These are phyloP conservation scores for Phytophthora sp. DNA, from an alignment of 352 stramenopile genomes.

Conservation along the genomic window DNA sequence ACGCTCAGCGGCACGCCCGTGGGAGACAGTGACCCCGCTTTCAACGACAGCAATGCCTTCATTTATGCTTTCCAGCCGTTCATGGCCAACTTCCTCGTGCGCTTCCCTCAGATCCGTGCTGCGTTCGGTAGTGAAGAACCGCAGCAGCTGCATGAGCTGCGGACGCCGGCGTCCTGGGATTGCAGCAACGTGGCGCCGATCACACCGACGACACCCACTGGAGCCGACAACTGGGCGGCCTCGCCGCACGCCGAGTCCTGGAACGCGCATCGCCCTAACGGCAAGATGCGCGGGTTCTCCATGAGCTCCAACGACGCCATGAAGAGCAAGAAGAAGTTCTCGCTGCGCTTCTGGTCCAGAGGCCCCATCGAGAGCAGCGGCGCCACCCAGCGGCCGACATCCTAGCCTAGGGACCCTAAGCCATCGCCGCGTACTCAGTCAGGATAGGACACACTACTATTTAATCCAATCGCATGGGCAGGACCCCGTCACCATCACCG, in stretches of 20 bases:
- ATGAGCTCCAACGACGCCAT: constrained; percentile 55
- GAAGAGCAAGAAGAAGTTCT: constrained; percentile 77
- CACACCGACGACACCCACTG: constrained; percentile 36
- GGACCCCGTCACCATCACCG: constrained; percentile 8
- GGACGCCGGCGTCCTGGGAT: constrained; percentile 32
- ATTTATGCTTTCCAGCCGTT: constrained; percentile 68
- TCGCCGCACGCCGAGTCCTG: constrained; percentile 34
- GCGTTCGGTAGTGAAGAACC: constrained; percentile 34
- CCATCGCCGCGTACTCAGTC: constrained; percentile 1
- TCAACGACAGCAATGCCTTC: constrained; percentile 62
- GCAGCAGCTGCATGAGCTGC: constrained; percentile 27
- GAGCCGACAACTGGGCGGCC: constrained; percentile 32
- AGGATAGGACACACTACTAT: constrained; percentile 41
- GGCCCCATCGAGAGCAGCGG: constrained; percentile 14
- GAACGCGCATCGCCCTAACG: constrained; percentile 42
- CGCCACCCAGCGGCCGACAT: constrained; percentile 24
- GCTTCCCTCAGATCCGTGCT: constrained; percentile 62
- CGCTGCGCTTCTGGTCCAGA: constrained; percentile 67
- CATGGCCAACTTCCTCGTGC: constrained; percentile 63
- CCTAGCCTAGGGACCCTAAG: no score
- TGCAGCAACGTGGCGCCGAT: constrained; percentile 39
- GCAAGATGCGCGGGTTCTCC: constrained; percentile 67
- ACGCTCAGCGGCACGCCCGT: constrained; percentile 68
- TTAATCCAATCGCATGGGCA: constrained; percentile 31
- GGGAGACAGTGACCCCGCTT: constrained; percentile 53